These are phyloP conservation scores for Russula compacta DNA, from an alignment of 768 basidiomycete species.

Conservation along the genomic window DNA sequence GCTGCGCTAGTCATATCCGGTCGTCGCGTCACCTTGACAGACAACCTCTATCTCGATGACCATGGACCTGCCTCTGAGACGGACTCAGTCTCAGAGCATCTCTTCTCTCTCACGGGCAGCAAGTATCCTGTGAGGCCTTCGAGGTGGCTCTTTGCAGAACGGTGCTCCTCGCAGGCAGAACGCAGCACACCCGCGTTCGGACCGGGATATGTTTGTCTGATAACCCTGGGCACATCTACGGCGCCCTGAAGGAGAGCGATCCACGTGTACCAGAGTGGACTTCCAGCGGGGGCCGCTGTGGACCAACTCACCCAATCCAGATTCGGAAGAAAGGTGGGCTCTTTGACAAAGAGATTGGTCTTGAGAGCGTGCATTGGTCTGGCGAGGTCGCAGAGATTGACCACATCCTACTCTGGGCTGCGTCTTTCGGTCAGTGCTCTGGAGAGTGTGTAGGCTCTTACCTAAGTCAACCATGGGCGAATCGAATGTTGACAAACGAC, in stretches of 20 bases:
- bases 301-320: too few species aligned
- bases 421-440: too few species aligned
- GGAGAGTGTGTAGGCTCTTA: too few species aligned
- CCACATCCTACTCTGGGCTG: too few species aligned
- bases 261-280: neutral
- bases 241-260: conserved; percentile 9
- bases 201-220: conserved; percentile 31
- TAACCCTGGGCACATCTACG: neutral
- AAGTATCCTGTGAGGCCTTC: conserved; percentile 17
- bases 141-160: too few species aligned
- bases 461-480: too few species aligned
- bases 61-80: neutral
- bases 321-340: neutral
- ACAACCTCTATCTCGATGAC: conserved; percentile 31
- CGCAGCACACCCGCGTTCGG: conserved; percentile 36
- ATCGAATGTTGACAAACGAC: too few species aligned
- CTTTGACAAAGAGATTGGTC: neutral
- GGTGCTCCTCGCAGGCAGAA: conserved; percentile 30
- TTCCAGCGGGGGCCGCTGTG: too few species aligned
- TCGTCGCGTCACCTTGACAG: conserved; percentile 38
- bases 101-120: neutral
- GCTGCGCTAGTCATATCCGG: conserved; percentile 33
- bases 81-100: neutral
- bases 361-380: too few species aligned
- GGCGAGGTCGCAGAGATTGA: too few species aligned